Conservation (phyloP, 23 red algal species). For the Pyropia haitanensis region DNA sequence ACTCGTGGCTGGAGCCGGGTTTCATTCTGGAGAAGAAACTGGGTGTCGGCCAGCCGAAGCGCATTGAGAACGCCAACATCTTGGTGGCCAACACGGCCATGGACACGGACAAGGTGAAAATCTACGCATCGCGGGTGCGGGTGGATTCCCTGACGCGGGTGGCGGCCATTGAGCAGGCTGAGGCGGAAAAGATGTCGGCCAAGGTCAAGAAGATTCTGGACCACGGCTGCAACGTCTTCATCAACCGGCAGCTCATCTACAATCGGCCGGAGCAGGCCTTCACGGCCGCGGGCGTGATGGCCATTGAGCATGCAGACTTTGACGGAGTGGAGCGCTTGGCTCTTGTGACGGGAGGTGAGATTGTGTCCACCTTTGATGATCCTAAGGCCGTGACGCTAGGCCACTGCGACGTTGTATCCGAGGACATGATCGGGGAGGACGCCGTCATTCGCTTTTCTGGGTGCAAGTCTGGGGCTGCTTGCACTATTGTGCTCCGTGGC, state of each 20-base stretch:
- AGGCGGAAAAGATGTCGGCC: conserved; percentile 89
- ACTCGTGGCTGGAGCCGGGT: conserved; percentile 91
- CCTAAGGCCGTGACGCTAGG: conserved; percentile 70
- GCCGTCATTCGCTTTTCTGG: conserved; percentile 84
- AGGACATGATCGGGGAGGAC: conserved; percentile 97
- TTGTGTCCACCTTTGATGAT: conserved; percentile 96
- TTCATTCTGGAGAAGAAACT: conserved; percentile 98
- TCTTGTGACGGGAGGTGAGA: conserved; percentile 83
- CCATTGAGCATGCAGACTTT: conserved; percentile 98
- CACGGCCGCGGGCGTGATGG: conserved; percentile 79
- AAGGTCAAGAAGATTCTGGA: conserved; percentile 85
- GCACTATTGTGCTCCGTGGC: conserved; percentile 87
- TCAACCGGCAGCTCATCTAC: conserved; percentile 99
- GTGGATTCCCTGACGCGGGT: conserved; percentile 78
- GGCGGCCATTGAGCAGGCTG: conserved; percentile 95
- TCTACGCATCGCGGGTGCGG: conserved; percentile 92
- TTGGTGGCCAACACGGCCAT: conserved; percentile 95
- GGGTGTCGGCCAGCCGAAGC: conserved; percentile 87
- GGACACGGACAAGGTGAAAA: conserved; percentile 99
- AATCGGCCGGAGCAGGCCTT: conserved; percentile 98
- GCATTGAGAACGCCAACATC: conserved; percentile 92
- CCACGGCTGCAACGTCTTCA: conserved; percentile 88
- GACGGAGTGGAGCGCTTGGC: conserved; percentile 94
- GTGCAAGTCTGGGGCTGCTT: conserved; percentile 70
- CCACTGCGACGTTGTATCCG: conserved; percentile 62